These are phyloP conservation scores for Xylaria sp. DNA, from an alignment of 2,329 filamentous ascomycete species.

Conservation along the genomic window DNA sequence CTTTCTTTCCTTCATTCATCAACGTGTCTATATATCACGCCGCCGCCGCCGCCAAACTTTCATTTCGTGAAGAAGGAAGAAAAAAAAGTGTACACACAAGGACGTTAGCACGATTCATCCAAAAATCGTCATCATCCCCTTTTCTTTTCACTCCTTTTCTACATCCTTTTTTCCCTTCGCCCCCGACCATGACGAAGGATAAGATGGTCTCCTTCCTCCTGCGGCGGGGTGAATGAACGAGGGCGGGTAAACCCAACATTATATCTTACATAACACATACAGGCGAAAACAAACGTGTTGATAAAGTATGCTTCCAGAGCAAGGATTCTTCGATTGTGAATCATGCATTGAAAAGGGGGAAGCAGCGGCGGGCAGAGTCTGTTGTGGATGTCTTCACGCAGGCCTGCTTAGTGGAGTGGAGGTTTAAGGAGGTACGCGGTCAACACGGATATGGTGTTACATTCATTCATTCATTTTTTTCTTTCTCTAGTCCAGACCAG, in stretches of 20 bases:
- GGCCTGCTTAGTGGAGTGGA: constrained; percentile 34
- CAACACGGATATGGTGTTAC: constrained; percentile 30
- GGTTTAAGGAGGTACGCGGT: constrained; percentile 28
- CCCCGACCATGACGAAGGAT: background rate
- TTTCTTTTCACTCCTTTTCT: constrained; percentile 27
- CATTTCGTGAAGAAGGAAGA: constrained; percentile 32
- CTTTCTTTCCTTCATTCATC: constrained; percentile 34
- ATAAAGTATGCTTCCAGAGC: constrained; percentile 19
- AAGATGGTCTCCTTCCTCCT: too few relatives aligned
- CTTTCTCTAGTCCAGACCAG: constrained; percentile 63
- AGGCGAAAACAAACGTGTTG: constrained; percentile 26
- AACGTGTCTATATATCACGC: constrained; percentile 45
- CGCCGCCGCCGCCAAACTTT: constrained; percentile 35
- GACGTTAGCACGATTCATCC: constrained; percentile 23
- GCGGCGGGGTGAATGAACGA: constrained; percentile 16
- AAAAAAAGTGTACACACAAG: constrained; percentile 35
- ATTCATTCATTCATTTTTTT: constrained; percentile 5
- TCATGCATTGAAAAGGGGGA: constrained; percentile 21
- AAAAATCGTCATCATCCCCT: constrained; percentile 33
- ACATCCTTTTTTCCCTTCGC: constrained; percentile 25
- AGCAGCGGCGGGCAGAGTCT: constrained; percentile 13
- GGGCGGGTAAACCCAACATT: constrained; percentile 38
- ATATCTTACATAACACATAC: constrained; percentile 48
- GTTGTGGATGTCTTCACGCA: constrained; percentile 23
- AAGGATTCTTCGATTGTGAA: constrained; percentile 21